Conservation (phyloP, 176 grass and related monocot genomes). For the Coix lacrymajobi region DNA sequence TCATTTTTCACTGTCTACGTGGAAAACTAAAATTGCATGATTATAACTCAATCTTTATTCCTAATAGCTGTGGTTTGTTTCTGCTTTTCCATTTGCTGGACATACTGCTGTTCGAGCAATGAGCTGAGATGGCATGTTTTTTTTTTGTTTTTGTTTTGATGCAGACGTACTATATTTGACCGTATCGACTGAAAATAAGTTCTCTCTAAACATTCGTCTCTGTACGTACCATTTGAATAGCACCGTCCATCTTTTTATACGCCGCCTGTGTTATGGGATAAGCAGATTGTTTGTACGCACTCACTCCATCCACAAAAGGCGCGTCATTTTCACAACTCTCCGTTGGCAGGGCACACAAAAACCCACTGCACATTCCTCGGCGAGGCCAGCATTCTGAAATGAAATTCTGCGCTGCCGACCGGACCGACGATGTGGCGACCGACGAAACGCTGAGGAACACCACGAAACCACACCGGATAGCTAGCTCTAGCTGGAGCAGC, state of each 20-base stretch:
- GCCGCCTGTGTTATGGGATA: not conserved
- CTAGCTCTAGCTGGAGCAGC: not conserved
- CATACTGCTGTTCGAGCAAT: not conserved
- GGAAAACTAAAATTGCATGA: not conserved
- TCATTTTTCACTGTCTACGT: not conserved
- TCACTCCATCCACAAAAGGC: no score
- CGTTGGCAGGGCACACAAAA: not conserved
- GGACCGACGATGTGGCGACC: not conserved
- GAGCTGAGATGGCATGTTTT: not conserved
- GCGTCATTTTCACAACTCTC: not conserved
- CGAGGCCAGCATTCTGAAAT: not conserved
- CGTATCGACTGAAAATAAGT: not conserved
- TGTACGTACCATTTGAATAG: not conserved
- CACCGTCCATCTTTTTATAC: not conserved
- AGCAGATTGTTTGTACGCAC: not conserved
- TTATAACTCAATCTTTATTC: not conserved
- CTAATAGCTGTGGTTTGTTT: not conserved
- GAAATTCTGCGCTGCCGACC: slow-evolving; percentile 1
- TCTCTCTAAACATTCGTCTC: not conserved
- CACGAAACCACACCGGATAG: not conserved
- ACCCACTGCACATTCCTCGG: not conserved
- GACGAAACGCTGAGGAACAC: not conserved
- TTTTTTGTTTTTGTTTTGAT: no score
- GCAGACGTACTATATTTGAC: no score
- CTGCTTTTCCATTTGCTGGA: not conserved